Evolutionary conservation across 768 basidiomycete species (phyloP).

Genomic region (Clathrus columnatus): DNA sequence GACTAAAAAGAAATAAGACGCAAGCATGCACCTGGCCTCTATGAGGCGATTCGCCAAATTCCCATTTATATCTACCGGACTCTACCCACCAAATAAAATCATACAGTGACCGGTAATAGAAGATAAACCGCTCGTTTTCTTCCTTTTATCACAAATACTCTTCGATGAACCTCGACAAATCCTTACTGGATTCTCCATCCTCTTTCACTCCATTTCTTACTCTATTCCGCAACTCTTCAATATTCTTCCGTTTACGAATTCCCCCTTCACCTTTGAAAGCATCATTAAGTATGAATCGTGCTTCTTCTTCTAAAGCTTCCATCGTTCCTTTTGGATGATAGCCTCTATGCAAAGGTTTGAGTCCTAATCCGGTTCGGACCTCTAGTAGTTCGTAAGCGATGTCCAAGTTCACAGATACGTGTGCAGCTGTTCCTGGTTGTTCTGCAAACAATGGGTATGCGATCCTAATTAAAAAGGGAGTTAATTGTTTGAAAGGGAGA

Average conservation of each 20-base stretch:
- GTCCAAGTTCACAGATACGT: conserved; percentile 12
- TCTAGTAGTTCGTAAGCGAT: conserved; percentile 17
- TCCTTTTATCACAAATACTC: background rate
- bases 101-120: no score
- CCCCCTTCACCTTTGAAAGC: conserved; percentile 17
- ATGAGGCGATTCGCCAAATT: no score
- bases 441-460: conserved; percentile 21
- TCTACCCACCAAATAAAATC: no score
- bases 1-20: no score
- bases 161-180: background rate
- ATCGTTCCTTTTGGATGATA: conserved; percentile 13
- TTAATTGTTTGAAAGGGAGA: background rate
- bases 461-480: conserved; percentile 12
- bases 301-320: conserved; percentile 16
- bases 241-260: conserved; percentile 14
- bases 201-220: conserved; percentile 9
- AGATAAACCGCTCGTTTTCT: no score
- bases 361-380: conserved; percentile 14
- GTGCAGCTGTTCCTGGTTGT: conserved; percentile 18
- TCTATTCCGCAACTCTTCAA: conserved; percentile 5
- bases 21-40: no score
- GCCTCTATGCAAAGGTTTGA: conserved; percentile 14
- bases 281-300: conserved; percentile 7
- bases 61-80: no score
- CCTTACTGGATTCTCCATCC: conserved; percentile 4